Evolutionary conservation across 2,329 filamentous ascomycete genomes (phyloP).

Genomic region (Harringtonia lauricola): DNA sequence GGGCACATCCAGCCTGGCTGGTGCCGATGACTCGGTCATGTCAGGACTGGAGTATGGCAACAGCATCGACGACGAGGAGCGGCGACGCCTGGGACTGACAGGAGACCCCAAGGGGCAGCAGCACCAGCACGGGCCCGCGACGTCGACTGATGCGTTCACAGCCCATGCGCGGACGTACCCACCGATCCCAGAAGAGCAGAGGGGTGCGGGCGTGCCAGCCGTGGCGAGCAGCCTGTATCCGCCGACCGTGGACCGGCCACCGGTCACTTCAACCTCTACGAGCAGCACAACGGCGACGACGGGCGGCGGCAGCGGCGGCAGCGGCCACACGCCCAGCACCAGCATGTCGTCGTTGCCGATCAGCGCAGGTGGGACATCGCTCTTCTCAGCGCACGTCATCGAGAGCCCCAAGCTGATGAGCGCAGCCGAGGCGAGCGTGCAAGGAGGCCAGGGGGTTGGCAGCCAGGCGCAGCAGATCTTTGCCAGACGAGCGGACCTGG

Average conservation of each 20-base stretch:
- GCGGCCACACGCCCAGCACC: constrained; percentile 33
- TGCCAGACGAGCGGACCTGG: too few relatives aligned
- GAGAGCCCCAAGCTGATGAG: constrained; percentile 82
- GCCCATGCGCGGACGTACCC: constrained; percentile 71
- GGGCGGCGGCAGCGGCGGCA: not conserved
- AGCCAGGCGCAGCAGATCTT: too few relatives aligned
- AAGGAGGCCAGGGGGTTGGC: too few relatives aligned
- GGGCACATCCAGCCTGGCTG: constrained; percentile 12
- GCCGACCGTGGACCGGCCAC: constrained; percentile 45
- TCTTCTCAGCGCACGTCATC: constrained; percentile 61
- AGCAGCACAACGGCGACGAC: constrained; percentile 33
- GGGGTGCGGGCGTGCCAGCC: constrained; percentile 34
- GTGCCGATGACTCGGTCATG: constrained; percentile 42
- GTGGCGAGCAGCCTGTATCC: constrained; percentile 47
- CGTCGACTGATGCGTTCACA: constrained; percentile 37
- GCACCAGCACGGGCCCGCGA: constrained; percentile 36
- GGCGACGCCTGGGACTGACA: constrained; percentile 58
- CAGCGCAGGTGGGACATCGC: constrained; percentile 35
- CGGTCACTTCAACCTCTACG: constrained; percentile 43
- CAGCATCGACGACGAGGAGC: constrained; percentile 46
- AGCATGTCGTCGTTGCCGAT: constrained; percentile 38
- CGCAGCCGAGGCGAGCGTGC: too few relatives aligned
- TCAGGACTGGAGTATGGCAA: constrained; percentile 46
- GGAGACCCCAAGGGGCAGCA: constrained; percentile 57
- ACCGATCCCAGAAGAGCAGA: constrained; percentile 25